Base-by-base conservation (phyloP, 768 basidiomycete species). In the Termitomyces sp. region DNA sequence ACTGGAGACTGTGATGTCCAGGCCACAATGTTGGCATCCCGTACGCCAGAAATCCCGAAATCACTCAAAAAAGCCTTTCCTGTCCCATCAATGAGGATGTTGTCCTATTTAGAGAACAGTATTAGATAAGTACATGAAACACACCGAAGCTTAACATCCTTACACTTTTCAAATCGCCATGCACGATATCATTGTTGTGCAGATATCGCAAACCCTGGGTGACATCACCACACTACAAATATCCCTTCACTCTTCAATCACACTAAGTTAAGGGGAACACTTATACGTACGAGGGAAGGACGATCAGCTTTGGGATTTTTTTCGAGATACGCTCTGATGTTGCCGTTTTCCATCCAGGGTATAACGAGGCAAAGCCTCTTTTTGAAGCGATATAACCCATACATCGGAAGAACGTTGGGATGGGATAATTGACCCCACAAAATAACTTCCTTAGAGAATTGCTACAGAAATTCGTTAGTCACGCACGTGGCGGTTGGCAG, bases 271-370 rank as follows among this genome's bases (percentile, higher is more conserved):
- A 34, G 34, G 16, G 42, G n/a, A 26, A 9, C 26, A 13, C 1
- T 9, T 34, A 14, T 1, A 42, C 55, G 5, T 32, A 42, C 47
- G 6, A 56, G 46, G 6, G 4, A 34, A 3, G 1, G 14, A 7
- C 55, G 37, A 42, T 48, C 39, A 13, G 30, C 30, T 4, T 33
- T 12, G 5, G 40, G 48, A 30, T 40, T 42, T 13, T 22, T 22
- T 43, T 49, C 26, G 24, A 56, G 47, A 33, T 50, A 56, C 18
- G 16, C 24, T 10, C 4, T 1, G 16, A 56, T 42, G 16, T 56
- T 32, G 6, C 48, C 48, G 9, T 56, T 27, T 30, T 48, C 39
- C 55, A 56, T 56, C 55, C 55, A 56, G 24, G 46, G 55, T 20
- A 48, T n/a, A 16, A 49, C 55, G 30, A 55, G 20, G 27, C 53